Evolutionary conservation across 306 rosid genomes (phyloP).

Genomic region (Sophora flavescens): DNA sequence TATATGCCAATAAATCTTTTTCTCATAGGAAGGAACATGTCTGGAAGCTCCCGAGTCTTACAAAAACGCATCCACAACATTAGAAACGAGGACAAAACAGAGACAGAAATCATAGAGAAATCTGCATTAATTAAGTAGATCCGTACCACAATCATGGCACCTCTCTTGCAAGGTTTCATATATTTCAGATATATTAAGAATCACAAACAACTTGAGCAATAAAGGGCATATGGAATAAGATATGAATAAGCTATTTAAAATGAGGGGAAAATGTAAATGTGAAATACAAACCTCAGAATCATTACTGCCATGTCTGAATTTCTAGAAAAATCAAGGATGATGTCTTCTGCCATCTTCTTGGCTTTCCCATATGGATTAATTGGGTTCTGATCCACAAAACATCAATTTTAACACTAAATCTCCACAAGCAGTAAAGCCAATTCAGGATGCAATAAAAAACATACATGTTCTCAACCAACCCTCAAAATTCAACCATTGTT

Average conservation of each 20-base stretch:
- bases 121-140: background rate
- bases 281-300: conserved; percentile 79
- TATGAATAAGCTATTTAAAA: background rate
- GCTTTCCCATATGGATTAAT: conserved; percentile 99
- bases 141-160: background rate
- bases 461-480: conserved; percentile 20
- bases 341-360: conserved; percentile 98
- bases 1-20: conserved; percentile 5
- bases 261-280: background rate
- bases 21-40: background rate
- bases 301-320: conserved; percentile 93
- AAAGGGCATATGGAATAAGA: conserved; percentile 22
- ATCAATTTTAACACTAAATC: conserved; percentile 26
- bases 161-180: conserved; percentile 14
- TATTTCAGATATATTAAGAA: too few relatives aligned
- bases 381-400: conserved; percentile 64
- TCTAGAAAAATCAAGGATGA: conserved; percentile 87
- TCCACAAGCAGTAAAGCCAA: conserved; percentile 27
- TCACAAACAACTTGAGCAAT: background rate
- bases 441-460: conserved; percentile 26
- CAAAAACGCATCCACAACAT: background rate
- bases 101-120: conserved; percentile 4
- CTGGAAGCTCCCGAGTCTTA: background rate
- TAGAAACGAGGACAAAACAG: background rate
- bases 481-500: conserved; percentile 2